phyloP scores from a whole-genome alignment of 441 rosid species.

The Pelargonium citronellum region DNA sequence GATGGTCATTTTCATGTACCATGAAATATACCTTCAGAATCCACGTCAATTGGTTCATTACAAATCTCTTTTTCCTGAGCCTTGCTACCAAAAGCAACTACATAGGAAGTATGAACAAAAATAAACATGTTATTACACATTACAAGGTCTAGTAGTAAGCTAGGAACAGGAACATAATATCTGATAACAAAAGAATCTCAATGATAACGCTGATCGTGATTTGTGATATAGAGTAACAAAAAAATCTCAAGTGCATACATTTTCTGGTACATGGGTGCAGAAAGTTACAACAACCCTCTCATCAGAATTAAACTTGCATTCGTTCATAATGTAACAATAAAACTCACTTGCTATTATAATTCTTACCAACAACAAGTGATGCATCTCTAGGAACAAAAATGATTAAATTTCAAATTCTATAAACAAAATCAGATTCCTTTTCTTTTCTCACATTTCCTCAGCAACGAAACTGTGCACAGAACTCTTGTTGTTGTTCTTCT shows the following conservation, averaged over 20 bases:
- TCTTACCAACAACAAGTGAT: background rate
- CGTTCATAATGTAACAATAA: background rate
- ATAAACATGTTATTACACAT: background rate
- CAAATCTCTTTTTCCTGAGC: slow-evolving; percentile 3
- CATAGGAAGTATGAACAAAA: background rate
- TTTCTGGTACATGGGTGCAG: background rate
- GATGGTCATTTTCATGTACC: background rate
- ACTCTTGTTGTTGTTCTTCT: background rate
- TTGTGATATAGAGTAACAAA: background rate
- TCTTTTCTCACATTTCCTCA: background rate
- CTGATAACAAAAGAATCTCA: background rate
- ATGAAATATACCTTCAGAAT: slow-evolving; percentile 3
- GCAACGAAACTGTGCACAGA: background rate
- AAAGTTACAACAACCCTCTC: background rate
- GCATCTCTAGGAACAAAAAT: background rate
- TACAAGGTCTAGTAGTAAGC: background rate
- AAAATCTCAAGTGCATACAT: background rate
- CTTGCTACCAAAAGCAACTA: background rate
- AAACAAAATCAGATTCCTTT: background rate
- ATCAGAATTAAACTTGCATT: background rate
- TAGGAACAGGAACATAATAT: slow-evolving; percentile 5
- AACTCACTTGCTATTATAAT: no score
- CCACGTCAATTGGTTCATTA: slow-evolving; percentile 4
- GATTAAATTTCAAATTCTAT: background rate
- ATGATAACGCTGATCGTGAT: background rate